phyloP scores from a whole-genome alignment of 2,329 filamentous ascomycete genomes.

The Neopestalotiopsis clavispora region DNA sequence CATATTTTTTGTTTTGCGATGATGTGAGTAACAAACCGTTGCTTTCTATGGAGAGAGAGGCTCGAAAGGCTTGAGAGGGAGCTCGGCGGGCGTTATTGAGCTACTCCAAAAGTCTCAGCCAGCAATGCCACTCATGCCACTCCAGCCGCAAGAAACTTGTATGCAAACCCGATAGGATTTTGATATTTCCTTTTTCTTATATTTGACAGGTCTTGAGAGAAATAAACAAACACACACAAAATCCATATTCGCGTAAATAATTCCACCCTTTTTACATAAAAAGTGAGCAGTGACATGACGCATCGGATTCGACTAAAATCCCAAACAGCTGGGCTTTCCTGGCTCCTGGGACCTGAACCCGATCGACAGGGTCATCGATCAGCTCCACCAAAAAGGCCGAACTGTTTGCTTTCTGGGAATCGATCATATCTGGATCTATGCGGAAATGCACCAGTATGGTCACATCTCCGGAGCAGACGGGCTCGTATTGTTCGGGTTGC shows the following conservation, averaged over 20 bases:
- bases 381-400: background rate
- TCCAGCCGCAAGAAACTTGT: background rate
- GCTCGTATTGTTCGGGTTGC: background rate
- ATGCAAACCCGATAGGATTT: background rate
- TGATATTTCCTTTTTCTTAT: background rate
- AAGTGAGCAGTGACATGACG: background rate
- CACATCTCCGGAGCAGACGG: background rate
- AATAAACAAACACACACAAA: background rate
- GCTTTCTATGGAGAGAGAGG: background rate
- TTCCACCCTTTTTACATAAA: background rate
- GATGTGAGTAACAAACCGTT: background rate
- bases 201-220: background rate
- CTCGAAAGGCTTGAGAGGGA: background rate
- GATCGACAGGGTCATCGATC: background rate
- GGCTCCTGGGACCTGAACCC: background rate
- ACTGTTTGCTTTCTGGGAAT: background rate
- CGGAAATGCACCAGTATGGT: background rate
- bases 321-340: background rate
- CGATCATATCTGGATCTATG: background rate
- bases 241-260: background rate
- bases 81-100: background rate
- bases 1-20: background rate
- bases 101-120: conserved; percentile 1
- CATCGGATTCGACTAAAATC: background rate
- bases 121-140: background rate